Base-by-base conservation (phyloP, 169 alveolate genomes). In the Theileria sp. region DNA sequence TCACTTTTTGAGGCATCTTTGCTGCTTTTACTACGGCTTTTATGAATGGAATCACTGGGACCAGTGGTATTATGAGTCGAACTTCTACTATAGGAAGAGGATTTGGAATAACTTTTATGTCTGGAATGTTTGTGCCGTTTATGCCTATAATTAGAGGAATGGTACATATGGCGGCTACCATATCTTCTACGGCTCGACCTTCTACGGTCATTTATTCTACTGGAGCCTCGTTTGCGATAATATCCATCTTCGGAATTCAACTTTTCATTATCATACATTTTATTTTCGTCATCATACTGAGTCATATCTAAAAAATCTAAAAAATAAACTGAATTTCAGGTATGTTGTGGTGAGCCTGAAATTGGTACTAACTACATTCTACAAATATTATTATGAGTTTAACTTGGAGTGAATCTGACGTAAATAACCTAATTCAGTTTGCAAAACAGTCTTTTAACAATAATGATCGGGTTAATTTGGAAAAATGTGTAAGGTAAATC, bases 391-490 rank as follows among this genome's bases (percentile, higher is more conserved):
- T n/a, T 19, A 71, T 71, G 79, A 36, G 32, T 54, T 23, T 71
- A 28, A 38, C 49, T 32, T 71, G 79, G 79, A 21, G 28, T 19
- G 74, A 71, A 23, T 50, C 66, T 21, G 79, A 71, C 56, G 79
- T 71, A 58, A 54, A n/a, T 36, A 65, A 66, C 15, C 75, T 82
- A 25, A 19, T 75, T 0, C 8, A 61, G 54, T 82, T 56, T 49
- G 85, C 85, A 3, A 75, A 73, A 62, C 50, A 64, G 21, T 75
- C 79, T 51, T 76, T 75, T 21, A 64, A 74, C 36, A 79, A 50
- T 28, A 30, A 67, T 51, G 88, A 82, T 32, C 73, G 85, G 44
- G n/a, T 21, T n/a, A 28, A 25, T 23, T 54, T 82, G 50, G 88
- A 82, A 38, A 76, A 58, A 28, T 66, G 68, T 21, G 75, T 82